phyloP scores from a whole-genome alignment of 495 filamentous ascomycete genomes.

The Penicillium canescens region DNA sequence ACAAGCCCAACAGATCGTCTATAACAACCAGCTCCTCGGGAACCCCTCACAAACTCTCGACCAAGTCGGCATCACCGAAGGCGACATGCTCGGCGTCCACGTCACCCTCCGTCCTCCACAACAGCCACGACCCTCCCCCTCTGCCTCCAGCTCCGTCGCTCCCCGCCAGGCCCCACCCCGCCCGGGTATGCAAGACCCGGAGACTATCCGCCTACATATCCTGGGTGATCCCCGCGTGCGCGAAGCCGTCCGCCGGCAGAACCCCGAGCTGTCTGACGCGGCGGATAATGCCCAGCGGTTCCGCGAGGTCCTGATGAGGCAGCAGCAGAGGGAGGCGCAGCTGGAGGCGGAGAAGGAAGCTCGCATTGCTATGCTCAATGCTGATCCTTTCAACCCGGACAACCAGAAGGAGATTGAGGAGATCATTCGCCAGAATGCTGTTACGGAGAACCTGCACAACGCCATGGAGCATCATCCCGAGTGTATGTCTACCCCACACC shows the following conservation, averaged over 20 bases:
- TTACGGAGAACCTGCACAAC: constrained; percentile 92
- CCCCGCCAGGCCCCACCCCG: constrained; percentile 40
- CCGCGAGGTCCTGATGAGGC: constrained; percentile 62
- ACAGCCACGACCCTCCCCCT: constrained; percentile 6
- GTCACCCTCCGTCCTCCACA: constrained; percentile 44
- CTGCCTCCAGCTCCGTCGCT: constrained; percentile 29
- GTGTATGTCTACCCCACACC: constrained; percentile 55
- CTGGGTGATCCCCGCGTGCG: constrained; percentile 75
- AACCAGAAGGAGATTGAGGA: constrained; percentile 94
- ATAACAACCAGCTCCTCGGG: constrained; percentile 80
- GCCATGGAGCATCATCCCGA: constrained; percentile 96
- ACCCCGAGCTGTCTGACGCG: constrained; percentile 73
- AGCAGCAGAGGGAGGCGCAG: constrained; percentile 67
- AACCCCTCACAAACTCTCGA: constrained; percentile 78
- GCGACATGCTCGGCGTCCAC: constrained; percentile 89
- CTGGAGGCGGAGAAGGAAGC: constrained; percentile 72
- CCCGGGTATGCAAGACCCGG: constrained; percentile 63
- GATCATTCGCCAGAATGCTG: constrained; percentile 89
- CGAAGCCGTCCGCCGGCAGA: constrained; percentile 63
- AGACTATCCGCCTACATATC: constrained; percentile 79
- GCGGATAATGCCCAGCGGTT: constrained; percentile 80
- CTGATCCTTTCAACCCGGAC: constrained; percentile 88
- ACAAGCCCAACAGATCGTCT: constrained; percentile 63
- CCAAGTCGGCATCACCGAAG: constrained; percentile 79
- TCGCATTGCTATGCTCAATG: constrained; percentile 78